A percentile compares a stretch with the other conserved stretches of the same genome.
These are phyloP conservation scores for Paraphaeosphaeria sporulosa DNA, from an alignment of 2,329 filamentous ascomycete genomes.

Conservation along the genomic window DNA sequence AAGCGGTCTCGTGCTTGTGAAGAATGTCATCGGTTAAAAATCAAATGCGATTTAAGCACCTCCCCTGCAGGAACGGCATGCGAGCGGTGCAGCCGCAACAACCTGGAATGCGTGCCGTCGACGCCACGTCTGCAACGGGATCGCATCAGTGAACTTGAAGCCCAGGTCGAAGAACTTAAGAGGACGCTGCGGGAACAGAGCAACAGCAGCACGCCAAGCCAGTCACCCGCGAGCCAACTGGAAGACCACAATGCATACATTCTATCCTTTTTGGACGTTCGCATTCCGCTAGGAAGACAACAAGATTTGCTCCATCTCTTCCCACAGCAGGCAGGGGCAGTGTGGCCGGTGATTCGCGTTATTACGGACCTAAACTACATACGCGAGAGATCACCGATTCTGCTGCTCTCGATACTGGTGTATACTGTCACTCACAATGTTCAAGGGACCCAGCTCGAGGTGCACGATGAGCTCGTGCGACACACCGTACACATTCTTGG, in stretches of 20 bases:
- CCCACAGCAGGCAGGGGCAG: constrained; percentile 24
- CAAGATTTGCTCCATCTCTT: constrained; percentile 28
- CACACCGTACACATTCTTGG: constrained; percentile 32
- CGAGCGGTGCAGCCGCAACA: constrained; percentile 35
- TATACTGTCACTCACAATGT: constrained; percentile 29
- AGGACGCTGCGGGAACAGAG: constrained; percentile 25
- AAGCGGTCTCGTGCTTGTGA: constrained; percentile 38
- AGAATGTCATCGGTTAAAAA: constrained; percentile 40
- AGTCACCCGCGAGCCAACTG: constrained; percentile 24
- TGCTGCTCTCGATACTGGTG: constrained; percentile 31
- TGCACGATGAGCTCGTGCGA: constrained; percentile 36
- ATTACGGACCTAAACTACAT: constrained; percentile 22
- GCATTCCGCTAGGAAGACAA: constrained; percentile 29
- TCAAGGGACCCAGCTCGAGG: constrained; percentile 28
- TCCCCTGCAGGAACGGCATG: constrained; percentile 22
- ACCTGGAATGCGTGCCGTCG: constrained; percentile 31
- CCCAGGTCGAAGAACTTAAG: constrained; percentile 32
- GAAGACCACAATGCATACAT: constrained; percentile 27
- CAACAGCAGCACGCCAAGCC: constrained; percentile 25
- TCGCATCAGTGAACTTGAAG: constrained; percentile 36
- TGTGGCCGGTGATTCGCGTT: constrained; percentile 31
- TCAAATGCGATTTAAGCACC: constrained; percentile 37
- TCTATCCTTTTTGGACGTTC: constrained; percentile 30
- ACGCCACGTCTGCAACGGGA: constrained; percentile 38
- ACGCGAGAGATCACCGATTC: constrained; percentile 31